Evolutionary conservation across 2,329 filamentous ascomycete species (phyloP).

Genomic region (Paramyrothecium sp.): DNA sequence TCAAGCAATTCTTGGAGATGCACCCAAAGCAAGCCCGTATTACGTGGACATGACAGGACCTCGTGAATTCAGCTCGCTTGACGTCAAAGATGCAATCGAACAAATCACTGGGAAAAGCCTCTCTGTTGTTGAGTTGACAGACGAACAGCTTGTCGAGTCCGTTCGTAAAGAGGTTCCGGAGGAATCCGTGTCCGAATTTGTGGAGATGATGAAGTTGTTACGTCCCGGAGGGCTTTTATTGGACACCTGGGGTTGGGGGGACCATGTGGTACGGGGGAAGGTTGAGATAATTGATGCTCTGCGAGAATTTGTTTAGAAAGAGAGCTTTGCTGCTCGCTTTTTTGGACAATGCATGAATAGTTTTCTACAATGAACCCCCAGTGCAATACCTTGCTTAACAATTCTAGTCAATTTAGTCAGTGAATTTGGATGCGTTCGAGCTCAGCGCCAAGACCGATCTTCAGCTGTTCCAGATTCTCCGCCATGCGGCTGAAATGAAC

Average conservation of each 20-base stretch:
- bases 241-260: slow-evolving; percentile 18
- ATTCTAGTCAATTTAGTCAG: no score
- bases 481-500: no score
- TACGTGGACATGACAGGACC: slow-evolving; percentile 26
- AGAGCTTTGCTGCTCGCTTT: no score
- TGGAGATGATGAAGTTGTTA: slow-evolving; percentile 21
- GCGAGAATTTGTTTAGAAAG: background rate
- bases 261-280: slow-evolving; percentile 19
- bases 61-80: slow-evolving; percentile 21
- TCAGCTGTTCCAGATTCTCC: no score
- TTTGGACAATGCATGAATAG: no score
- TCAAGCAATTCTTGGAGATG: slow-evolving; percentile 13
- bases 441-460: no score
- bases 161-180: slow-evolving; percentile 19
- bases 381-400: no score
- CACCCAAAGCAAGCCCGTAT: slow-evolving; percentile 8
- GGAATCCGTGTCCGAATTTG: slow-evolving; percentile 20
- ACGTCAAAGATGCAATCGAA: slow-evolving; percentile 24
- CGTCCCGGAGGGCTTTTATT: slow-evolving; percentile 22
- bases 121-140: slow-evolving; percentile 17
- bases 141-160: slow-evolving; percentile 19
- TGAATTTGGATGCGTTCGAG: no score
- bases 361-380: no score
- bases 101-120: slow-evolving; percentile 21
- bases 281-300: slow-evolving; percentile 22